A percentile compares a stretch with the other conserved stretches of the same genome.
Evolutionary conservation across 106 monocot genomes (phyloP).

Genomic region (Phalaenopsis aphrodite): DNA sequence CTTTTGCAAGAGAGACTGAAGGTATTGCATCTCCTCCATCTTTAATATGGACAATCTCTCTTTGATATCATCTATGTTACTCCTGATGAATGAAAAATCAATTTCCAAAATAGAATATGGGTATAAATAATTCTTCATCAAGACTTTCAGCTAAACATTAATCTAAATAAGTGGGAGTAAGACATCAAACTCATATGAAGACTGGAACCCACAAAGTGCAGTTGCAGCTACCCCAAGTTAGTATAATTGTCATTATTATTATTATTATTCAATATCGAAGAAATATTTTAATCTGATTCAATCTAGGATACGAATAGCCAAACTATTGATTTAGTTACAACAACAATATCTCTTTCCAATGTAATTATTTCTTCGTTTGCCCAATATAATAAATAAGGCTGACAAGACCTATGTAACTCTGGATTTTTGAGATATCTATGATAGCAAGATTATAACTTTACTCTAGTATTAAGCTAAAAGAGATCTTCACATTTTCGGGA

Average conservation of each 20-base stretch:
- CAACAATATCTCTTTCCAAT: background rate
- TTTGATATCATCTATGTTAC: background rate
- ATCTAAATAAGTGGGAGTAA: background rate
- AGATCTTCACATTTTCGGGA: no score
- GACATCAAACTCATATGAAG: background rate
- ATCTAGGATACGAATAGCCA: background rate
- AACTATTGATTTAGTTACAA: background rate
- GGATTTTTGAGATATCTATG: no score
- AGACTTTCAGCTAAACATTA: no score
- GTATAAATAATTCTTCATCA: background rate
- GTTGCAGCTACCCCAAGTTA: background rate
- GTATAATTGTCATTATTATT: background rate
- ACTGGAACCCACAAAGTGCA: background rate
- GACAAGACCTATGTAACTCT: no score
- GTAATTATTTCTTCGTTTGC: no score
- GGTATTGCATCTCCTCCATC: conserved; percentile 8
- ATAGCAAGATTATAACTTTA: no score
- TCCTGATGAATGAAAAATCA: background rate
- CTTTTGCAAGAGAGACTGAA: conserved; percentile 4
- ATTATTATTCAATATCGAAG: background rate
- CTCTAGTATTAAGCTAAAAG: no score
- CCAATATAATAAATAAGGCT: no score
- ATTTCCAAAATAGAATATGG: background rate
- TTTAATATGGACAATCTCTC: background rate
- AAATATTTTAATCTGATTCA: background rate